Evolutionary conservation across 441 rosid species (phyloP), one percentile per base, ranked within the genome.

Genomic region (Populus tomentosa): DNA sequence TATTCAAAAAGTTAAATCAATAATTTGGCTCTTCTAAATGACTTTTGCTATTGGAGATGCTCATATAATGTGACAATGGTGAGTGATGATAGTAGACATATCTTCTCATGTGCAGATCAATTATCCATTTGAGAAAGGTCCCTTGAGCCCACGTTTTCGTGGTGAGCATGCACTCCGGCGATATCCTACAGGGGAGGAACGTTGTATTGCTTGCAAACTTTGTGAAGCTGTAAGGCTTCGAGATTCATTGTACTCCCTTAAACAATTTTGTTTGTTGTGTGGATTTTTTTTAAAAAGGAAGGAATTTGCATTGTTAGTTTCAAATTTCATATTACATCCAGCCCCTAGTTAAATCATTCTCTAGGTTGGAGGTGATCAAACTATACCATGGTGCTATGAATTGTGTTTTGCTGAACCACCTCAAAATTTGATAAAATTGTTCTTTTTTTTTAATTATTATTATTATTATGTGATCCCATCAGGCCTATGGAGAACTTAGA

Each of bases 131-230:
- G 99, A 94, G 89, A 96, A 96, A 85, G 99, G 98, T 75, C 99
- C 97, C 67, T 77, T 92, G 85, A 94, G 98, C 85, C 97, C 98
- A 67, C 91, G 96, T 40, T 94, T 94, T 83, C 96, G 95, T 67
- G 98, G 98, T 75, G 99, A 94, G 79, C 99, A 92, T 74, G 97
- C 98, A 40, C 96, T 94, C 62, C 89, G 98, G n/a, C 89, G 98
- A 67, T 94, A 96, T 82, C 98, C 94, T 74, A 94, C 96, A 64
- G 98, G 97, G 61, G 98, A 96, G 82, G 98, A 96, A 68, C 95
- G 98, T 68, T 96, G 99, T 94, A 96, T 94, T 86, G 98, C 99
- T 74, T 96, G 98, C 84, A 96, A 89, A 92, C n/a, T n/a, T n/a
- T n/a, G n/a, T n/a, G n/a, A n/a, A n/a, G n/a, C n/a, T n/a, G n/a